Percentiles rank a stretch among this genome's conserved stretches.
Conservation (phyloP, 2,329 filamentous ascomycete genomes). For the Knoxdaviesia capensis region DNA sequence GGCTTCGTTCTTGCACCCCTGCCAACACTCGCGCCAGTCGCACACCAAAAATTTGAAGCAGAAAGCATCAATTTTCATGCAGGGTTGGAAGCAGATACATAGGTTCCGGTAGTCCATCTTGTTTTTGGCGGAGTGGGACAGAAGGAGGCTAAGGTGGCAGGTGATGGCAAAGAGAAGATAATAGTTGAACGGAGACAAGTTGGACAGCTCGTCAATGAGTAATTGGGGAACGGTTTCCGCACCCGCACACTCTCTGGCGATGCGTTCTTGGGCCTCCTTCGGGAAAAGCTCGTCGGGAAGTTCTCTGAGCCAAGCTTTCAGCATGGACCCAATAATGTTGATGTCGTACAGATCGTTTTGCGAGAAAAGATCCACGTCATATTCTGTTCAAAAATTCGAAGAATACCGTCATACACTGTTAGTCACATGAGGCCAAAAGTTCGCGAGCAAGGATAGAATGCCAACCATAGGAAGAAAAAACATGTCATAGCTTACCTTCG, state of each 20-base stretch:
- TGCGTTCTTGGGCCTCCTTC: slow-evolving; percentile 59
- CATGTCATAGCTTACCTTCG: slow-evolving; percentile 33
- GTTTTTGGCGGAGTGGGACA: slow-evolving; percentile 86
- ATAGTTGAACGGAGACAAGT: slow-evolving; percentile 91
- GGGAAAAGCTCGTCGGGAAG: slow-evolving; percentile 90
- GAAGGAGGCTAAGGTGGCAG: slow-evolving; percentile 77
- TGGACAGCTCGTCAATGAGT: slow-evolving; percentile 79
- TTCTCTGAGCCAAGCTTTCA: slow-evolving; percentile 89
- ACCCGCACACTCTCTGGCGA: slow-evolving; percentile 61
- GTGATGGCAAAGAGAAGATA: slow-evolving; percentile 95
- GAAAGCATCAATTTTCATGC: slow-evolving; percentile 87
- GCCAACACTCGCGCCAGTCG: slow-evolving; percentile 94
- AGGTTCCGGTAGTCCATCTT: slow-evolving; percentile 96
- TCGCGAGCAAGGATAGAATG: background rate
- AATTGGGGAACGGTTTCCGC: slow-evolving; percentile 65
- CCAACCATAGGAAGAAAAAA: background rate
- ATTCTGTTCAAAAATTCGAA: slow-evolving; percentile 31
- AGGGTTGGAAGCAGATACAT: slow-evolving; percentile 92
- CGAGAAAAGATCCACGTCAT: slow-evolving; percentile 77
- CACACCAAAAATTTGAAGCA: slow-evolving; percentile 91
- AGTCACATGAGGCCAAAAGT: background rate
- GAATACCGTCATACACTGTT: slow-evolving; percentile 6
- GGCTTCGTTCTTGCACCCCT: slow-evolving; percentile 81
- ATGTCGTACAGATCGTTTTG: slow-evolving; percentile 83
- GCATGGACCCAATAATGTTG: slow-evolving; percentile 88